Conservation (phyloP, 441 rosid species). For the Adansonia gregorii region DNA sequence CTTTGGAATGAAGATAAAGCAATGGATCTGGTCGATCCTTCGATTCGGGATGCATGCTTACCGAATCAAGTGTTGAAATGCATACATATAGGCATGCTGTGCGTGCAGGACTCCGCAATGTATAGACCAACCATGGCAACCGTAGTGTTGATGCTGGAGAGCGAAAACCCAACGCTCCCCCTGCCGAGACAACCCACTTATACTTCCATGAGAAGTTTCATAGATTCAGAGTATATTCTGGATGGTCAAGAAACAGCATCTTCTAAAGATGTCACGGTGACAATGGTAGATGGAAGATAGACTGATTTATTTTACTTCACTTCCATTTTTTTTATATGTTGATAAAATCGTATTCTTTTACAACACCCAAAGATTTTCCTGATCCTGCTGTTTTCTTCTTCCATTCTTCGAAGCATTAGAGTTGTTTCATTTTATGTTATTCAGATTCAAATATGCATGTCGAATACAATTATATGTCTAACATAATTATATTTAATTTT, state of each 20-base stretch:
- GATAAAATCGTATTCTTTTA: too few species aligned
- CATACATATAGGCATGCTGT: conserved; percentile 46
- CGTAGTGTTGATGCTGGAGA: conserved; percentile 38
- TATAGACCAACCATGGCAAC: conserved; percentile 41
- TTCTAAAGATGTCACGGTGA: conserved; percentile 38
- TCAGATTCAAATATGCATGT: too few species aligned
- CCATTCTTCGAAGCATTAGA: too few species aligned
- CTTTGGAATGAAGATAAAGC: conserved; percentile 42
- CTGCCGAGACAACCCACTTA: conserved; percentile 40
- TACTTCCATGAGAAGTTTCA: conserved; percentile 30
- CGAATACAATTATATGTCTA: too few species aligned
- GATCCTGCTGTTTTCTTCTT: too few species aligned
- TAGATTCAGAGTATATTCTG: conserved; percentile 18
- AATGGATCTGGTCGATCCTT: conserved; percentile 41
- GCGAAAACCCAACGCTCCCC: conserved; percentile 32
- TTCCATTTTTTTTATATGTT: neutral
- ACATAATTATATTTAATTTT: too few species aligned
- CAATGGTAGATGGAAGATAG: conserved; percentile 38
- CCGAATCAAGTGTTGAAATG: conserved; percentile 37
- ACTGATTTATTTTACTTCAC: neutral
- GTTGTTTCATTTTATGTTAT: too few species aligned
- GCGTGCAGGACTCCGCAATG: conserved; percentile 44
- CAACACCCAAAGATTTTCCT: too few species aligned
- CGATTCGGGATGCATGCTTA: conserved; percentile 29
- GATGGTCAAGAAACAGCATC: conserved; percentile 32